Percentiles rank a stretch among this genome's conserved stretches.
Evolutionary conservation across 306 rosid genomes (phyloP).

Genomic region (Oxytropis ochrocephala): DNA sequence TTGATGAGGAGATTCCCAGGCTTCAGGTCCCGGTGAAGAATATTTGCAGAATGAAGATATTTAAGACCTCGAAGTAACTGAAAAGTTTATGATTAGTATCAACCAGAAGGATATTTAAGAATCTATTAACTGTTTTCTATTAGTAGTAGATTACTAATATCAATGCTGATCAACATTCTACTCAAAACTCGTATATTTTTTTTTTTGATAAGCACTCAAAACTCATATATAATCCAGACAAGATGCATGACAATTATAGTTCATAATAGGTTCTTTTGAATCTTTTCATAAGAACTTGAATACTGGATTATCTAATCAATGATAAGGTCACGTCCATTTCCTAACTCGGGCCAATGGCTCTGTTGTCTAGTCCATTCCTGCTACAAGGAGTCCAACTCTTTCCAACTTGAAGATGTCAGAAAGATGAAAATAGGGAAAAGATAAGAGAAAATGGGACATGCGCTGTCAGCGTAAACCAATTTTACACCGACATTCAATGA

Average conservation of each 20-base stretch:
- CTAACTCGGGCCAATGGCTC: background rate
- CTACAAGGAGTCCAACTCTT: background rate
- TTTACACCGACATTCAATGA: no score
- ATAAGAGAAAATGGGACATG: background rate
- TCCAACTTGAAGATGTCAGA: background rate
- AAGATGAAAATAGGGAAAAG: background rate
- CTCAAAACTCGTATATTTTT: background rate
- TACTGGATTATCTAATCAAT: background rate
- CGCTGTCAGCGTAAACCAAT: no score
- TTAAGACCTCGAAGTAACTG: conserved; percentile 81
- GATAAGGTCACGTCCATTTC: background rate
- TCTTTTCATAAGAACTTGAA: background rate
- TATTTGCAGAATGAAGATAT: conserved; percentile 77
- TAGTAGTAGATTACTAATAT: background rate
- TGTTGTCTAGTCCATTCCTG: background rate
- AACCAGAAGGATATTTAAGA: background rate
- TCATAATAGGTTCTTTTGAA: background rate
- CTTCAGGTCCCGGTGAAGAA: conserved; percentile 88
- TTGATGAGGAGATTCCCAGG: conserved; percentile 83
- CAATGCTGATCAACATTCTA: background rate
- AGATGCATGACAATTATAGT: background rate
- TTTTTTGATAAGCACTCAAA: no score
- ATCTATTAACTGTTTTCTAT: background rate
- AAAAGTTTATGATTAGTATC: conserved; percentile 20
- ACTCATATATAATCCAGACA: background rate